Base-by-base conservation (phyloP, 805 yeast species). In the Vanderwaltozyma yarrowii region DNA sequence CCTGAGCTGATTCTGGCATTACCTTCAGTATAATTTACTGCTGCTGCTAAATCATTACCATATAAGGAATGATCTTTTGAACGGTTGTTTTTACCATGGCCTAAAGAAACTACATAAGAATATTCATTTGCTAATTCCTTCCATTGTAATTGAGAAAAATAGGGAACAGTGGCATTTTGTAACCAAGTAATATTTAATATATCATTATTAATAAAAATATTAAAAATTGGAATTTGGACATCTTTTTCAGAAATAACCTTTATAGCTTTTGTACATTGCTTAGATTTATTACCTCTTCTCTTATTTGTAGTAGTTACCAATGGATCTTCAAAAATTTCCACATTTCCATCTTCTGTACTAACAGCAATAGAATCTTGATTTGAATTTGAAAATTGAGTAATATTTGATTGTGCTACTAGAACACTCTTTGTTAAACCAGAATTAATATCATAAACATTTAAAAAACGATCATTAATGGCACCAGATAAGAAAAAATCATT, bases 391-490 rank as follows among this genome's bases (percentile, higher is more conserved):
- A 81, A 53, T 7, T 63, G 59, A 1, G 55, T 40, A 12, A 84
- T 75, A 35, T 81, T 73, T 13, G 85, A 67, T 44, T 80, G 81
- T 3, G 88, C 69, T 13, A 82, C 87, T 40, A 85, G 71, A 3
- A 87, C 82, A 2, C 78, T 66, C 38, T 56, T 57, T 3, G 74
- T 52, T 21, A 61, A 52, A n/a, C 65, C 54, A 3, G 55, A 39
- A 3, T 42, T 33, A 33, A 64, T 60, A 24, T 66, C 60, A 52
- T 80, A 78, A 27, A 82, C 64, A 55, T 85, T 85, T 46, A 87
- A 69, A 56, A 84, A 86, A 47, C 96, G 71, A 58, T 88, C 97
- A 43, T 78, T 79, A 26, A 66, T 65, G 2, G 96, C 94, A 36
- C 80, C 71, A 1, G 92, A 78, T 31, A 83, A 58, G 48, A 86